Evolutionary conservation across 148 eudicot species (phyloP), one percentile per base, ranked within the genome.

Genomic region (Agrostemma githago): DNA sequence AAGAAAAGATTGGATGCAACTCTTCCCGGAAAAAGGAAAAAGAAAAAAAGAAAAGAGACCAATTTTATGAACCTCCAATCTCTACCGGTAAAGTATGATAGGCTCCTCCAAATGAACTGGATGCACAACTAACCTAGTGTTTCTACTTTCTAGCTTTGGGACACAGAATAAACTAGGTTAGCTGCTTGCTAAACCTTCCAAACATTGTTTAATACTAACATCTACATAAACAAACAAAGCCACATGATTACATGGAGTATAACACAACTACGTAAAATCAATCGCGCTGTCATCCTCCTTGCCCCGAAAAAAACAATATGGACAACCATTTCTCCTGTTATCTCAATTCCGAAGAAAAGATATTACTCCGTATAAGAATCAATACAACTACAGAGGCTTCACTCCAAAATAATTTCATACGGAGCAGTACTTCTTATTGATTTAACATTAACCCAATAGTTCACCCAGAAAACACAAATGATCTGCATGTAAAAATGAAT

Each of bases 51-150:
- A 26, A 26, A 26, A 51, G 3, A 10, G 56, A 51, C 56, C 56
- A 51, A 10, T 51, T 10, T 12, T 51, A 51, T 51, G 56, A 51
- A 51, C 56, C 56, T 51, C 56, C 56, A 51, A 10, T 51, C 56
- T 11, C 16, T 51, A 10, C 56, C 43, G 34, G 57, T 37, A 34
- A 70, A 26, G 12, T 20, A 72, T 66, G 39, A 9, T 54, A 51
- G 53, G 41, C 53, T 54, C 70, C 12, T 26, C 70, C 67, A 72
- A 11, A 72, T 56, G 26, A 74, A 71, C 12, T 77, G 75, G 66
- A 71, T 64, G 48, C 19, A 70, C 63, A 77, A 62, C 79, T 0
- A 69, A 74, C 74, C 70, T 11, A 20, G 19, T 65, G 51, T 34
- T 61, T 9, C 20, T 11, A 51, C 56, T 51, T 51, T 51, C 56